Percentiles rank a stretch among this genome's conserved stretches.
phyloP scores from a whole-genome alignment of 2,329 filamentous ascomycete species.

The Juglanconis oblonga region DNA sequence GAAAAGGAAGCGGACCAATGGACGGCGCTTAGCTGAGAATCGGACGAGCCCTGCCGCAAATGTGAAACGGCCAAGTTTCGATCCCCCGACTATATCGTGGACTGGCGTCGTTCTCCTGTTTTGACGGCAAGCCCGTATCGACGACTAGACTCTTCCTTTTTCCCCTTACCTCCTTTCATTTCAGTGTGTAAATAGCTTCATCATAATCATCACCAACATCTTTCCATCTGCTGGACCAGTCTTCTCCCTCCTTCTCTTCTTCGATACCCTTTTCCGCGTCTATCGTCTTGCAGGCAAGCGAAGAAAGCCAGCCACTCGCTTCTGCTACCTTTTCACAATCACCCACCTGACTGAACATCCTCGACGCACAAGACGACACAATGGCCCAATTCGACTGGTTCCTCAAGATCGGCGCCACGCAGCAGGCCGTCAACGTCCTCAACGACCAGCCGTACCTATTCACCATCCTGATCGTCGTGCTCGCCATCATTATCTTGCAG shows the following conservation, averaged over 20 bases:
- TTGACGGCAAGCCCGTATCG: neutral
- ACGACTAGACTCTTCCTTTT: neutral
- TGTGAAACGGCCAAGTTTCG: conserved; percentile 43
- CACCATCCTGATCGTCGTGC: conserved; percentile 53
- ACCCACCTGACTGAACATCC: neutral
- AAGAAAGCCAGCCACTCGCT: conserved; percentile 3
- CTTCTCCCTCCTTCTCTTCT: conserved; percentile 19
- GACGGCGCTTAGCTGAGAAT: conserved; percentile 23
- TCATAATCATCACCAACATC: neutral
- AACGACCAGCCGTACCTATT: conserved; percentile 61
- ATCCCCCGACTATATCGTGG: conserved; percentile 3
- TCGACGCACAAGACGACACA: conserved; percentile 16
- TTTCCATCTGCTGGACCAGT: conserved; percentile 15
- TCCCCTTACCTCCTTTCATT: neutral
- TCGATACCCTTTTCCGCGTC: neutral
- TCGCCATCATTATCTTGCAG: conserved; percentile 47
- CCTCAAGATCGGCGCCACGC: conserved; percentile 53
- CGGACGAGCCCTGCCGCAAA: conserved; percentile 38
- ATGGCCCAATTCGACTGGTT: conserved; percentile 59
- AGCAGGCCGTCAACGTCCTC: conserved; percentile 55
- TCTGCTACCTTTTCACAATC: neutral
- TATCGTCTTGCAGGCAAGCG: conserved; percentile 17
- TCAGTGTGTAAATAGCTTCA: neutral
- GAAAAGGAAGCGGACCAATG: conserved; percentile 15
- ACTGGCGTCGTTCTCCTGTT: conserved; percentile 10